These are phyloP conservation scores for Ogataea saltuana DNA, from an alignment of 805 yeast species.

Conservation along the genomic window DNA sequence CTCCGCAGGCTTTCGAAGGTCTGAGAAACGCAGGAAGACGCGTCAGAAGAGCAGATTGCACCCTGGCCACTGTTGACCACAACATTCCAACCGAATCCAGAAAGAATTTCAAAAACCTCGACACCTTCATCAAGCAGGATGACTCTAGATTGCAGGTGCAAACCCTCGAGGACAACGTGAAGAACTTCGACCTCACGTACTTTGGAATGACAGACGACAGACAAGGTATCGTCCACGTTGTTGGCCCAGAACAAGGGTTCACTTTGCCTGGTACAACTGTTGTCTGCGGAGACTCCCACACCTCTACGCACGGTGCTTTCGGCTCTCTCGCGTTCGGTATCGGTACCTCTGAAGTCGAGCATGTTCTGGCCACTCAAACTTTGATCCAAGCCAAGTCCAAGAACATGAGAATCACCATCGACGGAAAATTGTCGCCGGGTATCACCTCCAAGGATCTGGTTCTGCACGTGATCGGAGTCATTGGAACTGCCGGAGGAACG, in stretches of 20 bases:
- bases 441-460: conserved; percentile 95
- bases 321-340: conserved; percentile 98
- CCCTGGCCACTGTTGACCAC: conserved; percentile 94
- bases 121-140: conserved; percentile 80
- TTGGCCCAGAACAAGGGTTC: conserved; percentile 99
- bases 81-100: conserved; percentile 96
- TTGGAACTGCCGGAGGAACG: conserved; percentile 99
- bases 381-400: conserved; percentile 91
- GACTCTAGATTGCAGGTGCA: conserved; percentile 92
- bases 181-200: conserved; percentile 83
- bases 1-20: conserved; percentile 99
- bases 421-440: conserved; percentile 83
- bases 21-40: conserved; percentile 80
- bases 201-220: conserved; percentile 93
- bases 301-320: conserved; percentile 98
- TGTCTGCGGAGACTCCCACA: conserved; percentile 98
- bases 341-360: conserved; percentile 99
- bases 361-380: conserved; percentile 97
- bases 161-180: conserved; percentile 91
- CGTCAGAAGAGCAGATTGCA: conserved; percentile 91
- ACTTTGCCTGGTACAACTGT: conserved; percentile 98
- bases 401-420: conserved; percentile 87
- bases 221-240: conserved; percentile 98
- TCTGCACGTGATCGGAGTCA: conserved; percentile 90
- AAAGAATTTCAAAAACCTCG: conserved; percentile 66